Percentiles rank a stretch among this genome's conserved stretches.
phyloP scores from a whole-genome alignment of 495 filamentous ascomycete species.

The Lineolata rhizophorae region DNA sequence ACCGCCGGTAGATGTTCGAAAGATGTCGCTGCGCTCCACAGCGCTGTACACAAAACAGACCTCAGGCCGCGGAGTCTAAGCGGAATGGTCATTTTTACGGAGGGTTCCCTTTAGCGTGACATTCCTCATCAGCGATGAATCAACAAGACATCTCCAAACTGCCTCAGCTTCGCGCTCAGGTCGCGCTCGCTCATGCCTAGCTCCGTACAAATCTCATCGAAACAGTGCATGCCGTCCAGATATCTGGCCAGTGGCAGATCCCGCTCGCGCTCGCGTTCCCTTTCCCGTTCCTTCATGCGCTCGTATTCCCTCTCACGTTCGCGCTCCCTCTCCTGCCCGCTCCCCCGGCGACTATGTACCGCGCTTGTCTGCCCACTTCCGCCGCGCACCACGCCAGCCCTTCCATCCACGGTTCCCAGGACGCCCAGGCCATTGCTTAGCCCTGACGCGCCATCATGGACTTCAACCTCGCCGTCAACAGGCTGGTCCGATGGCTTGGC shows the following conservation, averaged over 20 bases:
- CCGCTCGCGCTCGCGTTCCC: slow-evolving; percentile 10
- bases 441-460: slow-evolving; percentile 21
- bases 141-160: too few relatives aligned
- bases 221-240: slow-evolving; percentile 60
- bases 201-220: slow-evolving; percentile 85
- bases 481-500: slow-evolving; percentile 17
- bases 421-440: slow-evolving; percentile 5
- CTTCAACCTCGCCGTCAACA: slow-evolving; percentile 22
- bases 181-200: too few relatives aligned
- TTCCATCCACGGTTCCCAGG: neutral
- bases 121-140: too few relatives aligned
- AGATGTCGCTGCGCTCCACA: too few relatives aligned
- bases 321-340: slow-evolving; percentile 3
- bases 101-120: too few relatives aligned
- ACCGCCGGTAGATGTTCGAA: too few relatives aligned
- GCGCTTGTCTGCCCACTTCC: slow-evolving; percentile 9
- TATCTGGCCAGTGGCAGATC: slow-evolving; percentile 32
- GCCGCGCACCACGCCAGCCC: slow-evolving; percentile 17
- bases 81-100: too few relatives aligned
- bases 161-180: too few relatives aligned
- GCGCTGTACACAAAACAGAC: too few relatives aligned
- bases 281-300: slow-evolving; percentile 4
- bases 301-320: too few relatives aligned
- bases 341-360: slow-evolving; percentile 2
- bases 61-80: too few relatives aligned